phyloP scores from a whole-genome alignment of 192 early-diverging fungal genomes.

The Chytriomyces sp. region DNA sequence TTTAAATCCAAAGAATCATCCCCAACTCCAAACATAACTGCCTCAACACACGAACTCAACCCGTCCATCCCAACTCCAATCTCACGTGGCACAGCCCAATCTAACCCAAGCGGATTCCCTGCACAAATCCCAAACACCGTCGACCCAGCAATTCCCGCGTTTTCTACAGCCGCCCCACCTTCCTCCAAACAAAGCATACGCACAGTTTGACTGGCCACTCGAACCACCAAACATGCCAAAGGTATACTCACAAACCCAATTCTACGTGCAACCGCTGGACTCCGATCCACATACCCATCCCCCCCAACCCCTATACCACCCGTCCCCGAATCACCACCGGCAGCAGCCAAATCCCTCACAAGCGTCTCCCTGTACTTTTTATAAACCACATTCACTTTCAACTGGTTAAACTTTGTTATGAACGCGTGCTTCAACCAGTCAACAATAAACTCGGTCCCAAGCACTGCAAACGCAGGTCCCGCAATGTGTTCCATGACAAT shows the following conservation, averaged over 20 bases:
- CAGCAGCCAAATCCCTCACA: slow-evolving; percentile 79
- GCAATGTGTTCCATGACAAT: slow-evolving; percentile 60
- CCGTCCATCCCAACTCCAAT: neutral
- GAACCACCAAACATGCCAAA: slow-evolving; percentile 73
- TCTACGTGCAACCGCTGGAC: slow-evolving; percentile 75
- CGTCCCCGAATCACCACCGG: neutral
- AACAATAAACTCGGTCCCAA: slow-evolving; percentile 87
- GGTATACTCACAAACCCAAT: slow-evolving; percentile 85
- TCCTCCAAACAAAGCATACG: slow-evolving; percentile 50
- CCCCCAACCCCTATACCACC: neutral
- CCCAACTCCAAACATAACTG: neutral
- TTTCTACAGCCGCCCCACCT: neutral
- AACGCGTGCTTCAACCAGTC: slow-evolving; percentile 99
- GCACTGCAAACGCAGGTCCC: slow-evolving; percentile 84
- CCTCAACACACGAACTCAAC: slow-evolving; percentile 1
- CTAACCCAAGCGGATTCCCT: neutral
- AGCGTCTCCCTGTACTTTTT: slow-evolving; percentile 84
- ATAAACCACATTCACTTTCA: slow-evolving; percentile 82
- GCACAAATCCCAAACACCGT: slow-evolving; percentile 15
- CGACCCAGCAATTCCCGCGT: neutral
- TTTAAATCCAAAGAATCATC: slow-evolving; percentile 9
- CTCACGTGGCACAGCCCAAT: neutral
- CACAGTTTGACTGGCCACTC: slow-evolving; percentile 57
- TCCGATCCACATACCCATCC: slow-evolving; percentile 68
- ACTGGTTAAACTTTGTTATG: slow-evolving; percentile 96